These are phyloP conservation scores for Eragrostis curvula DNA, from an alignment of 176 grass and related monocot genomes.

Conservation along the genomic window DNA sequence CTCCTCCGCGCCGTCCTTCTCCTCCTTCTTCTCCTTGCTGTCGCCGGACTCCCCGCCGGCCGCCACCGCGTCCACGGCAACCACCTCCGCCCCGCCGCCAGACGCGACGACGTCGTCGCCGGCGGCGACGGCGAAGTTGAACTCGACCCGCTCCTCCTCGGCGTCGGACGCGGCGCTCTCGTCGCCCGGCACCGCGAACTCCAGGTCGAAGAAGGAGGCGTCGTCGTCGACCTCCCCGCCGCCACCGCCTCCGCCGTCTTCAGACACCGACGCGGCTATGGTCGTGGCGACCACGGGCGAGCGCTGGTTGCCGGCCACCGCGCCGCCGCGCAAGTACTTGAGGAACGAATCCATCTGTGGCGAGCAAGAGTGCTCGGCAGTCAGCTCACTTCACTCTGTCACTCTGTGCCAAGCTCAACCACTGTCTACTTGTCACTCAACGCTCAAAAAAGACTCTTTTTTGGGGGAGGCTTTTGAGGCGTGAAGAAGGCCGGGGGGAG, in stretches of 20 bases:
- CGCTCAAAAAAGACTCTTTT: slow-evolving; percentile 34
- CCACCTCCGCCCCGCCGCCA: slow-evolving; percentile 32
- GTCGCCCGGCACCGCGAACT: slow-evolving; percentile 81
- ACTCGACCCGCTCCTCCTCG: slow-evolving; percentile 52
- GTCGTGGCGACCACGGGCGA: slow-evolving; percentile 24
- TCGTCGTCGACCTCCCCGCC: slow-evolving; percentile 64
- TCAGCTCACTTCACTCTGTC: too few relatives aligned
- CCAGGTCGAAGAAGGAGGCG: slow-evolving; percentile 95
- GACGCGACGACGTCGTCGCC: slow-evolving; percentile 48
- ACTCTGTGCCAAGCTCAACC: background rate
- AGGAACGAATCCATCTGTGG: slow-evolving; percentile 81
- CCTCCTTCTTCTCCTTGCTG: slow-evolving; percentile 8
- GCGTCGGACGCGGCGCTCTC: slow-evolving; percentile 47
- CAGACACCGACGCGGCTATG: slow-evolving; percentile 42
- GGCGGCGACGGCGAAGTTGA: slow-evolving; percentile 54
- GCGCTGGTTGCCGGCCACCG: slow-evolving; percentile 30
- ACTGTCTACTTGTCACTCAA: background rate
- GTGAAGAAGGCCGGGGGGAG: background rate
- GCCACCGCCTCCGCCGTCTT: slow-evolving; percentile 51
- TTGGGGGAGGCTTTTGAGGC: slow-evolving; percentile 32
- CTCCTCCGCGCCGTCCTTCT: background rate
- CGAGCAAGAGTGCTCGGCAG: too few relatives aligned
- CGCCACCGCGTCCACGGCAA: background rate
- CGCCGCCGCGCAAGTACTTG: slow-evolving; percentile 81
- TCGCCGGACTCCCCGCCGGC: slow-evolving; percentile 10